A percentile compares a stretch with the other conserved stretches of the same genome.
Evolutionary conservation across 768 basidiomycete species (phyloP).

Genomic region (Boletus rex-veris): DNA sequence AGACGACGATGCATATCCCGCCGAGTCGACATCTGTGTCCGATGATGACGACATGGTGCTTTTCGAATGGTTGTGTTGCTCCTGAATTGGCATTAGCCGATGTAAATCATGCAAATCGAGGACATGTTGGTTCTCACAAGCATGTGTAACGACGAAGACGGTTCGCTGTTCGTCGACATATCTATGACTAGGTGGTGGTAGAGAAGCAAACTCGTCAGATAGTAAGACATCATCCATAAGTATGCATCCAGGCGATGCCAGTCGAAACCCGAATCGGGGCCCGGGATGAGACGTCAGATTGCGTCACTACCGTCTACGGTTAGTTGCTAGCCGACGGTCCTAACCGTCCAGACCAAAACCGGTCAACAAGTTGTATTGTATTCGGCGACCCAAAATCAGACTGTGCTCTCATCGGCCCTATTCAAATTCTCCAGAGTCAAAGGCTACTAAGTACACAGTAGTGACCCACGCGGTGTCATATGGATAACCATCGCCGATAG

Average conservation of each 20-base stretch:
- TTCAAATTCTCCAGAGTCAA: background rate
- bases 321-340: too few species aligned
- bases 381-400: background rate
- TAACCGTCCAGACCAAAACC: too few species aligned
- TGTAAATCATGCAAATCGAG: background rate
- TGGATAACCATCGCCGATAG: constrained; percentile 78
- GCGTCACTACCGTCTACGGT: background rate
- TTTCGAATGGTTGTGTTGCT: constrained; percentile 1
- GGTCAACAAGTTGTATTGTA: background rate
- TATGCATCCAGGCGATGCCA: background rate
- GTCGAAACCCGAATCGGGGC: constrained; percentile 5
- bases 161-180: background rate
- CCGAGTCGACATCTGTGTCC: constrained; percentile 23
- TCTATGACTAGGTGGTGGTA: background rate
- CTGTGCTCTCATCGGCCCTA: background rate
- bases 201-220: background rate
- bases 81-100: background rate
- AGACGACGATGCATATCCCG: constrained; percentile 26
- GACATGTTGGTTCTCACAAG: background rate
- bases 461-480: constrained; percentile 37
- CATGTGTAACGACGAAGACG: background rate
- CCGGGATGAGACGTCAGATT: background rate
- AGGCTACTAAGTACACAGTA: background rate
- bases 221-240: background rate
- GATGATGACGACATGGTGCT: constrained; percentile 12